Conservation (phyloP, 1,284 basidiomycete genomes). For the Phlebopus sp. region DNA sequence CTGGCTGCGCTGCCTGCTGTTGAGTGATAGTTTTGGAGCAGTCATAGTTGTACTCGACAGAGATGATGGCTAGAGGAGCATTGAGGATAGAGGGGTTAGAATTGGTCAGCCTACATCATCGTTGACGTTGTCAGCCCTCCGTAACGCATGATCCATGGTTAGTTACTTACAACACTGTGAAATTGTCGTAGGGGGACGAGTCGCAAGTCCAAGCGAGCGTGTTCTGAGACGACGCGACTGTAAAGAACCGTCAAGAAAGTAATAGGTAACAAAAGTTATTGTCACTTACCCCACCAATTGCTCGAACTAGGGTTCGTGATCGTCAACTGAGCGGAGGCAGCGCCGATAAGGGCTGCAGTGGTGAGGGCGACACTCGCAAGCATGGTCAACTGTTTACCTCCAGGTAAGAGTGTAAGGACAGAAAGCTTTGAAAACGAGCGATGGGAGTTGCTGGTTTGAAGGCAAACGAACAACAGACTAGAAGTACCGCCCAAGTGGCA, state of each 20-base stretch:
- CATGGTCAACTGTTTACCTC: slow-evolving; percentile 29
- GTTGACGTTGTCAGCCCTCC: slow-evolving; percentile 8
- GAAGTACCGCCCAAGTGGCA: slow-evolving; percentile 5
- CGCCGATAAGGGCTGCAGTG: slow-evolving; percentile 34
- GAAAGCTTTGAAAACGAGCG: slow-evolving; percentile 23
- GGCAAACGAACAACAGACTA: slow-evolving; percentile 2
- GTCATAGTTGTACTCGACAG: slow-evolving; percentile 52
- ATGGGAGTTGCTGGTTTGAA: slow-evolving; percentile 3
- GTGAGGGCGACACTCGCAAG: slow-evolving; percentile 35
- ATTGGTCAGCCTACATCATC: slow-evolving; percentile 39
- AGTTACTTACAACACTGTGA: slow-evolving; percentile 44
- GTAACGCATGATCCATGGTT: not conserved
- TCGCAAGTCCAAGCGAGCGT: slow-evolving; percentile 42
- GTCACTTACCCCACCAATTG: slow-evolving; percentile 48
- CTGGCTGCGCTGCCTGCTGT: slow-evolving; percentile 42
- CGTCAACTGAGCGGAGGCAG: slow-evolving; percentile 36
- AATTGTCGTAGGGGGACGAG: slow-evolving; percentile 33
- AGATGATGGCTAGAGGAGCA: slow-evolving; percentile 42
- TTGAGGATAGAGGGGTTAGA: slow-evolving; percentile 33
- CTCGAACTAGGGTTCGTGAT: slow-evolving; percentile 36
- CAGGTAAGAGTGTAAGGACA: slow-evolving; percentile 13
- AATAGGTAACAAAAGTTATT: slow-evolving; percentile 1
- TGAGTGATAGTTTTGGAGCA: slow-evolving; percentile 56
- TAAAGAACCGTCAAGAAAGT: not conserved
- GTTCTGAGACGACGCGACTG: slow-evolving; percentile 37